Percentiles rank a stretch among this genome's conserved stretches.
These are phyloP conservation scores for Cercospora zeae-maydis DNA, from an alignment of 2,329 filamentous ascomycete genomes.

Conservation along the genomic window DNA sequence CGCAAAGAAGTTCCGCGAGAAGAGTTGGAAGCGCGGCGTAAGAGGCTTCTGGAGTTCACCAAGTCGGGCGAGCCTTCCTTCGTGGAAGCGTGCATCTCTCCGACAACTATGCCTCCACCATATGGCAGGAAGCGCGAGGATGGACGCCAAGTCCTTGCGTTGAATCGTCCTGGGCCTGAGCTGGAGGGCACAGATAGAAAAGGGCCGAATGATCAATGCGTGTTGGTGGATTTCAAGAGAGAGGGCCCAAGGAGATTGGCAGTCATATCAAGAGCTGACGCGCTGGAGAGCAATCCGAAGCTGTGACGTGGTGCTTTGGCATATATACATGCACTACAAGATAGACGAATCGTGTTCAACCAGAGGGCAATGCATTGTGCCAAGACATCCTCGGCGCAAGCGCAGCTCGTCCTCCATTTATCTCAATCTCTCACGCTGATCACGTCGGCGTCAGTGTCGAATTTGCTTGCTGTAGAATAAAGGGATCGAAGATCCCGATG, in stretches of 20 bases:
- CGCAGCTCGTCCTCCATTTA: no score
- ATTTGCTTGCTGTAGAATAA: no score
- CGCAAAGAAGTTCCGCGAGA: conserved; percentile 28
- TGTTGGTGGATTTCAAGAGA: conserved; percentile 55
- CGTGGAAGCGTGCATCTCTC: conserved; percentile 45
- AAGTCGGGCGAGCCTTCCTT: conserved; percentile 41
- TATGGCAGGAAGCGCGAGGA: conserved; percentile 44
- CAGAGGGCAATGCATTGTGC: neutral
- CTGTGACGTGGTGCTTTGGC: neutral
- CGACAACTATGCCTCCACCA: conserved; percentile 37
- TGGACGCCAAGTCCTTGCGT: conserved; percentile 50
- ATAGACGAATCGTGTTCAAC: neutral
- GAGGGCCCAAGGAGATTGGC: conserved; percentile 56
- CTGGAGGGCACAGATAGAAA: conserved; percentile 42
- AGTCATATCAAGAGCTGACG: conserved; percentile 45
- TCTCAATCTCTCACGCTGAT: no score
- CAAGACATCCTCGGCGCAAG: no score
- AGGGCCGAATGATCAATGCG: conserved; percentile 54
- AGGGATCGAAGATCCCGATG: no score
- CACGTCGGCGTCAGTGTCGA: no score
- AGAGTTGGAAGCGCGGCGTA: conserved; percentile 50
- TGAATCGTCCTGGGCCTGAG: conserved; percentile 56
- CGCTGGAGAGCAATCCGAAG: conserved; percentile 21
- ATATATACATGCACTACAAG: neutral
- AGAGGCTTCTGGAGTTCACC: conserved; percentile 52